Conservation (phyloP, 2,329 filamentous ascomycete genomes). For the Hymenoscyphus salicellus region DNA sequence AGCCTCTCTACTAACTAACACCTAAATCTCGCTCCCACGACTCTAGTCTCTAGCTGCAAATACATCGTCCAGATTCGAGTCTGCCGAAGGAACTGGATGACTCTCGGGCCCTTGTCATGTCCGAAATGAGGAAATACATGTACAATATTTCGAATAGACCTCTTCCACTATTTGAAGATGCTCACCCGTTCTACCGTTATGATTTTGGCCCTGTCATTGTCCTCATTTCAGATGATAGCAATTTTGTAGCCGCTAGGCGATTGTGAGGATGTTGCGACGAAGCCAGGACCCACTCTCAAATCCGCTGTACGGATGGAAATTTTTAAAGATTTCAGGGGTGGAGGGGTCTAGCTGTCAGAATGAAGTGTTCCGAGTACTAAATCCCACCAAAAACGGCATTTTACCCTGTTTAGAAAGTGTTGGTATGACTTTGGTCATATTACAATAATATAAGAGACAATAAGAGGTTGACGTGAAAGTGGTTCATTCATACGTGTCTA, state of each 20-base stretch:
- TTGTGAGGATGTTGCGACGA: slow-evolving; percentile 17
- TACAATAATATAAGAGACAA: too few species aligned
- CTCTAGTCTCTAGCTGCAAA: slow-evolving; percentile 3
- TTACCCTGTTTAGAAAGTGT: not conserved
- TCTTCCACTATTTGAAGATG: not conserved
- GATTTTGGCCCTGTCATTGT: slow-evolving; percentile 20
- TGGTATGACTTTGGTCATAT: not conserved
- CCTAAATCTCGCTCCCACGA: not conserved
- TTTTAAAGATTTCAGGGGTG: not conserved
- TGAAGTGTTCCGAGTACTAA: not conserved
- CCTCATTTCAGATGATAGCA: slow-evolving; percentile 10
- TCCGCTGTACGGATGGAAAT: not conserved
- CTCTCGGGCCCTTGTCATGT: slow-evolving; percentile 12
- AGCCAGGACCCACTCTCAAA: not conserved
- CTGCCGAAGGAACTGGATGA: not conserved
- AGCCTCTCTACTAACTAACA: not conserved
- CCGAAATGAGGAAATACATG: slow-evolving; percentile 5
- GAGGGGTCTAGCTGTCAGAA: slow-evolving; percentile 9
- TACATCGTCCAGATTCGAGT: slow-evolving; percentile 4
- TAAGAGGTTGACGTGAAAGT: too few species aligned
- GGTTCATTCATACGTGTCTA: too few species aligned
- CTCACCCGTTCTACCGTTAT: slow-evolving; percentile 12
- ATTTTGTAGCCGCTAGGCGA: slow-evolving; percentile 12
- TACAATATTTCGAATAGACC: slow-evolving; percentile 1
- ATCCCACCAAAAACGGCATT: not conserved